These are phyloP conservation scores for Leptosphaerulina australis DNA, from an alignment of 2,329 filamentous ascomycete species.

Conservation along the genomic window DNA sequence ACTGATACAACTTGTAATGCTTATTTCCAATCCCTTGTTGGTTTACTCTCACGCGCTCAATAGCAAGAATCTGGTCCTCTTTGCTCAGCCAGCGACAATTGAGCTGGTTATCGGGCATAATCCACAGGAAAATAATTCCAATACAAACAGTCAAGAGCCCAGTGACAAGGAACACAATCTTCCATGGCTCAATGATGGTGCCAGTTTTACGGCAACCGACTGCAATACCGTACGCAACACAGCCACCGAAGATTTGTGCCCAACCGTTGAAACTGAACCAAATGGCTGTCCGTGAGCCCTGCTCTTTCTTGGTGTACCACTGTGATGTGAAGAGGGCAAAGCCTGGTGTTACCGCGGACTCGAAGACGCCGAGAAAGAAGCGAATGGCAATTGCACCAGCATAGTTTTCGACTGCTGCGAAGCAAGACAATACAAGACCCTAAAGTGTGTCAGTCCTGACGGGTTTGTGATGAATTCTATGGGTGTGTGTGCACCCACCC, in stretches of 20 bases:
- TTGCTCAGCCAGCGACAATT: slow-evolving; percentile 68
- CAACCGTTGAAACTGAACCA: slow-evolving; percentile 74
- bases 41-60: slow-evolving; percentile 75
- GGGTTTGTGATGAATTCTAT: too few species aligned
- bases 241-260: slow-evolving; percentile 66
- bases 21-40: slow-evolving; percentile 76
- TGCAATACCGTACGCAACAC: slow-evolving; percentile 68
- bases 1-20: slow-evolving; percentile 71
- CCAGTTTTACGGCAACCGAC: slow-evolving; percentile 61
- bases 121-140: slow-evolving; percentile 53
- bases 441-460: slow-evolving; percentile 19
- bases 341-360: slow-evolving; percentile 71
- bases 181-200: slow-evolving; percentile 67
- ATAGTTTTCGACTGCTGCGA: slow-evolving; percentile 67
- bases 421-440: slow-evolving; percentile 66
- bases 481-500: slow-evolving; percentile 15
- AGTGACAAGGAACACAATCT: slow-evolving; percentile 60
- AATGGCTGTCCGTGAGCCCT: slow-evolving; percentile 65
- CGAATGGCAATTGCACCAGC: slow-evolving; percentile 67
- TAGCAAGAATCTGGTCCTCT: slow-evolving; percentile 68
- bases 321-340: slow-evolving; percentile 71
- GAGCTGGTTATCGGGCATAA: slow-evolving; percentile 64
- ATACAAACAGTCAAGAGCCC: slow-evolving; percentile 52
- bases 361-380: slow-evolving; percentile 71
- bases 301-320: slow-evolving; percentile 75